These are phyloP conservation scores for Adansonia gregorii DNA, from an alignment of 441 rosid genomes.

Conservation along the genomic window DNA sequence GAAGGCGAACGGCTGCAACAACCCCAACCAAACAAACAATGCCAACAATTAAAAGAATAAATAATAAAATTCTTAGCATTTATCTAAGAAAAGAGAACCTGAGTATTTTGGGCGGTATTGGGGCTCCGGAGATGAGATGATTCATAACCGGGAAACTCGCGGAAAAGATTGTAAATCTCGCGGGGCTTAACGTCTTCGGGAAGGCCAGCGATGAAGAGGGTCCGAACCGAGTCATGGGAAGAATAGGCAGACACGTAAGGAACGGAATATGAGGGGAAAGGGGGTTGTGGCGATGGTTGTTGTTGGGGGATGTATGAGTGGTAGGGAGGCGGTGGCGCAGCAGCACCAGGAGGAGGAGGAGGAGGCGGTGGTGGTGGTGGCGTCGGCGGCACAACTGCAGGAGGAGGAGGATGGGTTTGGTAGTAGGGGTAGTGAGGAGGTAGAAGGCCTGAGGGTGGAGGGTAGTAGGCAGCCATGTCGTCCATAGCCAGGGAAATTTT, in stretches of 20 bases:
- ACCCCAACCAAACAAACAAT: neutral
- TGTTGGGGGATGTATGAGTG: conserved; percentile 33
- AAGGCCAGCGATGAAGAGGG: conserved; percentile 82
- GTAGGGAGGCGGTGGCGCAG: conserved; percentile 32
- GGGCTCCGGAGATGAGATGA: conserved; percentile 78
- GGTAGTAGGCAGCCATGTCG: conserved; percentile 56
- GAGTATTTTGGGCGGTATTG: conserved; percentile 46
- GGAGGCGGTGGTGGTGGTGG: conserved; percentile 24
- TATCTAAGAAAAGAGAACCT: conserved; percentile 38
- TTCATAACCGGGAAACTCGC: conserved; percentile 85
- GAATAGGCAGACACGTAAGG: conserved; percentile 31
- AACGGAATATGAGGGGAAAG: conserved; percentile 41
- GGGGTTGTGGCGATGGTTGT: conserved; percentile 25
- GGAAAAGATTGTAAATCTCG: conserved; percentile 84
- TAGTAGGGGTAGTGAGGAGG: conserved; percentile 41
- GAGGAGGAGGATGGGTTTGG: conserved; percentile 46
- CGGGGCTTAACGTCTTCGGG: conserved; percentile 91
- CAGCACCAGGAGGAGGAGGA: conserved; percentile 35
- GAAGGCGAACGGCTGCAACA: conserved; percentile 68
- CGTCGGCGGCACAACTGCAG: conserved; percentile 33
- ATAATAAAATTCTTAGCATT: neutral
- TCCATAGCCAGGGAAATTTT: conserved; percentile 32
- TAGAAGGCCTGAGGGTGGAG: conserved; percentile 33
- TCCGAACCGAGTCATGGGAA: conserved; percentile 63
- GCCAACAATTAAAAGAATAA: conserved; percentile 14